Base-by-base conservation (phyloP, 2,329 filamentous ascomycete genomes). In the Ceratocystis cacaofunesta region DNA sequence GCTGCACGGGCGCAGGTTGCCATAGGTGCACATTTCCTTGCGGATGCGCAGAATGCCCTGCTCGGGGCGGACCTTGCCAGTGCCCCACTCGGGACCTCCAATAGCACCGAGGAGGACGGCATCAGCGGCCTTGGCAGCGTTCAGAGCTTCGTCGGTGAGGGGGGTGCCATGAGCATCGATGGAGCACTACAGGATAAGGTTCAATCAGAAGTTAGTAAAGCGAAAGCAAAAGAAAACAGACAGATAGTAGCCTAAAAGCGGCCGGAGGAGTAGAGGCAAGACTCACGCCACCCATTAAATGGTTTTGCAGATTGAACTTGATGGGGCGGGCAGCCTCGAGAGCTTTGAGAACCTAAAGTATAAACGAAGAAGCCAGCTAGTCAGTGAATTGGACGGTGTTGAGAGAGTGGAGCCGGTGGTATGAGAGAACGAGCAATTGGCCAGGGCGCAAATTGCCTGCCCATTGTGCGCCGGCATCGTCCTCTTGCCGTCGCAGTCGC, bases 71-170 rank as follows among this genome's bases (percentile, higher is more conserved):
- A 96, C 87, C 66, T 85, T 78, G 70, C 89, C 90, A 41, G 90
- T 94, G 68, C 92, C 92, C 90, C 92, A 97, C 90, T 96, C 76
- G 15, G 94, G 92, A n/a, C 92, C 92, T 70, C 92, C 92, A 72
- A 97, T 95, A 70, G 92, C 90, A 70, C 92, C 92, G 65, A 97
- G 85, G 67, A 97, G 85, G 68, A 97, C 88, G 48, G 92, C 92
- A 75, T 96, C 88, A 69, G 92, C 91, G 63, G 82, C 79, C 76
- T 95, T 92, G 70, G 90, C 91, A 44, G 90, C 91, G 15, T 78
- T 78, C 71, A 97, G 87, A 68, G 91, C 90, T 72, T 88, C 85
- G 71, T 94, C 86, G 64, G 91, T 95, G 68, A 97, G 80, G 36
- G 92, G 86, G 36, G 78, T 82, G 71, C 90, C 89, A 72, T 85